Evolutionary conservation across 306 rosid genomes (phyloP), one percentile per base, ranked within the genome.

Genomic region (Carpinus viminea): DNA sequence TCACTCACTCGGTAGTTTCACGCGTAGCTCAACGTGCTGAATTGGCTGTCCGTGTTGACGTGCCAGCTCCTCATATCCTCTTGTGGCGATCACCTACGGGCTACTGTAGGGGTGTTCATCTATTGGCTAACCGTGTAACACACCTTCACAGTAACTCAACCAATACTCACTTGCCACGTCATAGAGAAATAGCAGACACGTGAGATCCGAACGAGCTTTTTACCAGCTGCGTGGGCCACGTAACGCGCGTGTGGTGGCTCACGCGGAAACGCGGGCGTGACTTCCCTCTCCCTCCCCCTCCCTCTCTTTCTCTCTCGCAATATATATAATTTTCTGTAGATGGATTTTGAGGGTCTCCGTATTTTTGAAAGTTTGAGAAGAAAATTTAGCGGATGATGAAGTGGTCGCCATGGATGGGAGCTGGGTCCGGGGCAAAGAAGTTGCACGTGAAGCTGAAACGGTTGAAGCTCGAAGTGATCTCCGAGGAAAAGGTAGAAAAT

Each of bases 371-470:
- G 50, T 41, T 38, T 66, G 48, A 38, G 9, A n/a, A 11, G 0
- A 8, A 38, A 66, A 24, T 24, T 24, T 24, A 12, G 21, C 70
- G 53, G 81, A 82, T 18, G 82, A 90, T 77, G 90, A 80, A 76
- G 83, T 86, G 86, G 92, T 71, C 83, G 5, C 77, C 85, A 6
- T 78, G 83, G 85, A 11, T 21, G 36, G 68, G 61, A 28, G 61
- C 76, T 17, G 71, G 74, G 18, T 38, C 76, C 51, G 45, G 78
- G 55, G 66, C 7, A 45, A 80, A 79, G 78, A 86, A 77, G 68
- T 80, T 87, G 59, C 83, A 83, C 3, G 83, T 90, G 70, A 90
- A 85, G 76, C 24, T 93, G 4, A 86, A 15, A 45, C 88, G 80
- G 18, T 66, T 93, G 80, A 90, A 84, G 88, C 90, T 93, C 3